Evolutionary conservation across 306 rosid genomes (phyloP).

Genomic region (Prunus padus): DNA sequence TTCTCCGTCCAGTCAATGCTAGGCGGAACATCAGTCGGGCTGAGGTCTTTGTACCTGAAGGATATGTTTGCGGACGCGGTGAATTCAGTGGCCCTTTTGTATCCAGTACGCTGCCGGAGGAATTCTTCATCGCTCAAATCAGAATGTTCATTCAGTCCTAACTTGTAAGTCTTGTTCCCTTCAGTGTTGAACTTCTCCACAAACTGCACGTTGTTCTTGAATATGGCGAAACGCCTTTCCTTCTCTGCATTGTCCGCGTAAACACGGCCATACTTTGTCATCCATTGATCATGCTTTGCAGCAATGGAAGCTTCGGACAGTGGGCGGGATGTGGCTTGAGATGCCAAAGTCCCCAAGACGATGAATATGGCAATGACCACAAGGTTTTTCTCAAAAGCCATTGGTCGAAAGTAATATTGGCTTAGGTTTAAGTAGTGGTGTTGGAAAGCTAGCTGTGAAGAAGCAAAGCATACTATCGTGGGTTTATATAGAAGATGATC

Average conservation of each 20-base stretch:
- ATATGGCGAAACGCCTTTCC: slow-evolving; percentile 26
- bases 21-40: slow-evolving; percentile 9
- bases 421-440: no score
- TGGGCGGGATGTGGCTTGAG: slow-evolving; percentile 25
- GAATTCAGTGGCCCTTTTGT: neutral
- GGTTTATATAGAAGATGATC: no score
- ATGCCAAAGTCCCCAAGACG: slow-evolving; percentile 9
- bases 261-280: slow-evolving; percentile 13
- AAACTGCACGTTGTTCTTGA: slow-evolving; percentile 29
- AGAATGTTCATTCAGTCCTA: slow-evolving; percentile 22
- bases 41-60: slow-evolving; percentile 31
- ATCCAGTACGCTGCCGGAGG: slow-evolving; percentile 8
- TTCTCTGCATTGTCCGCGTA: slow-evolving; percentile 29
- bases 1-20: slow-evolving; percentile 33
- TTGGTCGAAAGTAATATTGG: neutral
- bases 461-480: no score
- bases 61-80: neutral
- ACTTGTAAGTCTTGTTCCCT: slow-evolving; percentile 28
- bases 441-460: no score
- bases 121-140: slow-evolving; percentile 35
- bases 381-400: neutral
- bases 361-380: neutral
- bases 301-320: slow-evolving; percentile 3
- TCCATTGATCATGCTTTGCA: slow-evolving; percentile 36
- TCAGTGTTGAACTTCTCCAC: slow-evolving; percentile 28